Base-by-base conservation (phyloP, 495 filamentous ascomycete genomes). In the Aspergillus bertholletiae region DNA sequence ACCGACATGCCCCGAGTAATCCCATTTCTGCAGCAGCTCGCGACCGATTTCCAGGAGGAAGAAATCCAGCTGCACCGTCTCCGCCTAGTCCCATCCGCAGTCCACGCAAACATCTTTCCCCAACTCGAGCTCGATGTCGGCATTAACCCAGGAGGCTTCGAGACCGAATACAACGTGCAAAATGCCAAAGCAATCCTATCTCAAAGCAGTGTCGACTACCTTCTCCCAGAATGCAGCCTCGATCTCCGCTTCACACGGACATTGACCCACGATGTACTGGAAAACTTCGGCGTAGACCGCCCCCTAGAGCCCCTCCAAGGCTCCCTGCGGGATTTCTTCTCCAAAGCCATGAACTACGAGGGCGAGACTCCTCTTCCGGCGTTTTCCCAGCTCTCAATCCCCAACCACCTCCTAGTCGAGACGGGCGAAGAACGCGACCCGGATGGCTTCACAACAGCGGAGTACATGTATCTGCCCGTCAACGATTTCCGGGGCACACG, bases 171-270 rank as follows among this genome's bases (percentile, higher is more conserved):
- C 11, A 51, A 51, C 3, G 35, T 75, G 21, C 56, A 46, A 18
- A 68, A 58, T 17, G 56, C 67, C n/a, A 73, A 69, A 35, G 59
- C 65, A 0, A 56, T 77, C 21, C 32, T 67, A 12, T 24, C 49
- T 15, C 61, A 70, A 22, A 73, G 53, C 43, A 67, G 59, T 32
- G 63, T 76, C 12, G 73, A 77, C 45, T 76, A 74, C 51, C 61
- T 77, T 11, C 63, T 77, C 12, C 74, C 74, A 3, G 74, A 77
- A 55, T 68, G 61, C 32, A 56, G 66, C 2, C 48, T 69, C 26
- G 74, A 77, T 52, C 58, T 77, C 24, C 73, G 73, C 4, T 77
- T 77, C 46, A 73, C 70, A 5, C 66, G 71, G 24, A 73, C 59
- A 15, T 22, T 70, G 18, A 67, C 64, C 45, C 59, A 51, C 1